phyloP scores from a whole-genome alignment of 345 rosid genomes.

The Cochlearia excelsa region DNA sequence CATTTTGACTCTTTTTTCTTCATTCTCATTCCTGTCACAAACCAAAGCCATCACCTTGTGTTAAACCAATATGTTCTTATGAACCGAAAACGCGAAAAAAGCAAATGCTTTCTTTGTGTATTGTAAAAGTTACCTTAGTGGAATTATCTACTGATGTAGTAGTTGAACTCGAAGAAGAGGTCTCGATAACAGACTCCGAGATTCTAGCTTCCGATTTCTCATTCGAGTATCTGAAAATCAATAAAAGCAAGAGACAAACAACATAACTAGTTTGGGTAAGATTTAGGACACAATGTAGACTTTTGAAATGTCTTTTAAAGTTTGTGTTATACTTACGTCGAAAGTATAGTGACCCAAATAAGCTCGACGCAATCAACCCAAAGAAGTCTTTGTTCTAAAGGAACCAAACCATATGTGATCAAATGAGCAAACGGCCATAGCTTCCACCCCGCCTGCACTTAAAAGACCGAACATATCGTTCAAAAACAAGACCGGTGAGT shows the following conservation, averaged over 20 bases:
- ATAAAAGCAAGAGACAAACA: conserved; percentile 6
- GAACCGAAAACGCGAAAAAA: not conserved
- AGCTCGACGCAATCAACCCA: conserved; percentile 98
- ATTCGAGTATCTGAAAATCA: conserved; percentile 61
- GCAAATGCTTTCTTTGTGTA: not conserved
- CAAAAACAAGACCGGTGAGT: not conserved
- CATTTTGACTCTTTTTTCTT: not conserved
- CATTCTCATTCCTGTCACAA: conserved; percentile 33
- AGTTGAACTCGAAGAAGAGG: conserved; percentile 31
- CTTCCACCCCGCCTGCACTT: conserved; percentile 93
- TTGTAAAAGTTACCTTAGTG: conserved; percentile 46
- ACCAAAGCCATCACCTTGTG: conserved; percentile 1
- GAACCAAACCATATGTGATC: conserved; percentile 83
- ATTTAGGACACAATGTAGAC: not conserved
- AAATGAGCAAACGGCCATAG: conserved; percentile 99
- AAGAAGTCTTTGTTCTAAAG: conserved; percentile 89
- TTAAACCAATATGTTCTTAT: conserved; percentile 9
- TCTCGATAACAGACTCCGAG: conserved; percentile 50
- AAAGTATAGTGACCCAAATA: conserved; percentile 96
- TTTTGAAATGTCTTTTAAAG: not conserved
- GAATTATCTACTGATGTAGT: conserved; percentile 31
- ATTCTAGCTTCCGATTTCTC: conserved; percentile 88
- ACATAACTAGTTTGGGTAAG: not conserved
- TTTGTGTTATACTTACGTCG: conserved; percentile 61
- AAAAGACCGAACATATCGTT: conserved; percentile 1